Conservation (phyloP, 495 filamentous ascomycete species). For the Xylaria curta region DNA sequence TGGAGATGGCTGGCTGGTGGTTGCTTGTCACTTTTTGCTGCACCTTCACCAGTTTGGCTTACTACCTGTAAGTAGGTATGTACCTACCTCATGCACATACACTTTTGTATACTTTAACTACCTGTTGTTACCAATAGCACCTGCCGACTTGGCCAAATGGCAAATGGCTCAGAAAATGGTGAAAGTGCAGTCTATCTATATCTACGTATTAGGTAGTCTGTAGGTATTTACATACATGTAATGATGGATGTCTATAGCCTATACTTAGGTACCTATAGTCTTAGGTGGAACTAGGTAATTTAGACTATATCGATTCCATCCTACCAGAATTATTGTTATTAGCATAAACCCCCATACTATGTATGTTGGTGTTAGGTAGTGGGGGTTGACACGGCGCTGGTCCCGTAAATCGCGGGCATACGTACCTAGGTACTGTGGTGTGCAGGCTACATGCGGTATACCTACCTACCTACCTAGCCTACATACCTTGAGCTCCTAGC, state of each 20-base stretch:
- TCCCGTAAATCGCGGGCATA: background rate
- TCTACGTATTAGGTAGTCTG: too few relatives aligned
- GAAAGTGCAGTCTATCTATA: too few relatives aligned
- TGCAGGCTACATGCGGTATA: background rate
- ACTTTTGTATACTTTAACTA: background rate
- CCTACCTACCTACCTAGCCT: too few relatives aligned
- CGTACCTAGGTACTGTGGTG: background rate
- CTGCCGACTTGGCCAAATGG: background rate
- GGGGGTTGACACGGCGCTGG: too few relatives aligned
- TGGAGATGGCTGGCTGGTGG: background rate
- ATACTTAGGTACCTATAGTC: too few relatives aligned
- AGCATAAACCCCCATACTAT: constrained; percentile 5
- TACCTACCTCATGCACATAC: background rate
- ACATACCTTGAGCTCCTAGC: constrained; percentile 7
- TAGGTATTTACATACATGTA: too few relatives aligned
- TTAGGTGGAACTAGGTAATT: too few relatives aligned
- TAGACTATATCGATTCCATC: too few relatives aligned
- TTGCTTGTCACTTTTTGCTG: background rate
- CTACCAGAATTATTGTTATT: background rate
- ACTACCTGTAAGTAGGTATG: too few relatives aligned
- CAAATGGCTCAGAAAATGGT: background rate
- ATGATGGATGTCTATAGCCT: too few relatives aligned
- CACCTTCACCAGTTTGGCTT: background rate
- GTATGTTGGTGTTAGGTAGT: background rate
- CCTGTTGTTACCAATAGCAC: background rate